phyloP scores from a whole-genome alignment of 306 rosid species.

The Adenanthera pavonina region DNA sequence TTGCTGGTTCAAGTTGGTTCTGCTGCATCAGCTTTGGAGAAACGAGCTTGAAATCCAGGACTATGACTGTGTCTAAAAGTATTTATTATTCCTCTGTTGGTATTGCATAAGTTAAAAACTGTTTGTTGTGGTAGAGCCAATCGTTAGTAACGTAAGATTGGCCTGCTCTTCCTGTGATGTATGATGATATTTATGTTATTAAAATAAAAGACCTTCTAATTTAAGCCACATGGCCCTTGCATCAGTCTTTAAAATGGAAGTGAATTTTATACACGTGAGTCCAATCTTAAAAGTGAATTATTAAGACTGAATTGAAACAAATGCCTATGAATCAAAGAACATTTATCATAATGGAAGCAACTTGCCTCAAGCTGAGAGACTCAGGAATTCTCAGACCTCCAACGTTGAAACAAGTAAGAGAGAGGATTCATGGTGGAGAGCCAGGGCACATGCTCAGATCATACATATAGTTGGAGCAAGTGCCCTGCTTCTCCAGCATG shows the following conservation, averaged over 20 bases:
- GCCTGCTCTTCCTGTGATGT: slow-evolving; percentile 21
- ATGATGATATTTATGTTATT: slow-evolving; percentile 30
- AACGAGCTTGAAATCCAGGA: slow-evolving; percentile 52
- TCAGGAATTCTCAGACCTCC: background rate
- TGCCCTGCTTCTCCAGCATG: slow-evolving; percentile 94
- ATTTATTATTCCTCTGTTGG: slow-evolving; percentile 14
- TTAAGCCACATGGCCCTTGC: background rate
- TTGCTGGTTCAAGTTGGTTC: slow-evolving; percentile 80
- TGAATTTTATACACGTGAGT: background rate
- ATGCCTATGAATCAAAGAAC: too few species aligned
- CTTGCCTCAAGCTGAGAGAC: slow-evolving; percentile 20
- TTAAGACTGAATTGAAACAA: too few species aligned
- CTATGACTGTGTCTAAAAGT: slow-evolving; percentile 13
- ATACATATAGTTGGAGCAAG: slow-evolving; percentile 55
- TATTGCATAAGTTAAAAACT: slow-evolving; percentile 44
- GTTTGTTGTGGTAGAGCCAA: slow-evolving; percentile 40
- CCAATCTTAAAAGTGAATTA: too few species aligned
- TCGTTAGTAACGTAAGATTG: slow-evolving; percentile 5
- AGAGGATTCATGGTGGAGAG: slow-evolving; percentile 70
- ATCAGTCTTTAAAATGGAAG: background rate
- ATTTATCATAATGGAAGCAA: background rate
- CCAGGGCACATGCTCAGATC: slow-evolving; percentile 59
- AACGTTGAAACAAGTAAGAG: slow-evolving; percentile 38
- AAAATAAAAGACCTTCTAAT: background rate
- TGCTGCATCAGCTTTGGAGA: slow-evolving; percentile 86